A percentile compares a stretch with the other conserved stretches of the same genome.
phyloP scores from a whole-genome alignment of 2,329 filamentous ascomycete genomes.

The Botrytis hyacinthi region DNA sequence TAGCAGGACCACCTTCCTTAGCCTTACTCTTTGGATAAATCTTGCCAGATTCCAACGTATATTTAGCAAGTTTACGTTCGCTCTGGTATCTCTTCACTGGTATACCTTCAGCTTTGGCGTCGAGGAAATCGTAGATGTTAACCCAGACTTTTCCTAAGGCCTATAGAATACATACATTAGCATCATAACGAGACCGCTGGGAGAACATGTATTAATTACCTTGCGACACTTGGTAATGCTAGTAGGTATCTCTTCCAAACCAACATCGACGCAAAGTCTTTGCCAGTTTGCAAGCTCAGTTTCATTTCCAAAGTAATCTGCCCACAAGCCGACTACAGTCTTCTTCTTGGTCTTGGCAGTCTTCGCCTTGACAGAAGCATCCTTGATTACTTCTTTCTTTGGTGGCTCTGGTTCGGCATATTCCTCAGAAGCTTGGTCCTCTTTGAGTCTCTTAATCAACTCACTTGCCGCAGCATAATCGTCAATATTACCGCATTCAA shows the following conservation, averaged over 20 bases:
- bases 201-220: slow-evolving; percentile 36
- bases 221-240: slow-evolving; percentile 49
- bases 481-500: neutral
- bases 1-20: slow-evolving; percentile 43
- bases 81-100: slow-evolving; percentile 39
- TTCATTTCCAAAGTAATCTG: slow-evolving; percentile 32
- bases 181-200: neutral
- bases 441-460: neutral
- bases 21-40: slow-evolving; percentile 49
- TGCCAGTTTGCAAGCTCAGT: slow-evolving; percentile 45
- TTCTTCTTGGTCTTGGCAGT: slow-evolving; percentile 18
- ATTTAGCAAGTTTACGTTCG: slow-evolving; percentile 38
- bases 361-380: neutral
- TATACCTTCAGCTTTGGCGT: slow-evolving; percentile 33
- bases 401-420: neutral
- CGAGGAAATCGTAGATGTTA: slow-evolving; percentile 51
- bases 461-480: neutral
- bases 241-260: slow-evolving; percentile 39
- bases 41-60: slow-evolving; percentile 41
- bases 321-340: slow-evolving; percentile 12
- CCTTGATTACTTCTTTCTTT: neutral
- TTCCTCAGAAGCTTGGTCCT: slow-evolving; percentile 6
- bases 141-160: slow-evolving; percentile 45
- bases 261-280: slow-evolving; percentile 46
- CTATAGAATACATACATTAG: slow-evolving; percentile 35